phyloP scores from a whole-genome alignment of 2,329 filamentous ascomycete species.

The Stagonosporopsis vannaccii region DNA sequence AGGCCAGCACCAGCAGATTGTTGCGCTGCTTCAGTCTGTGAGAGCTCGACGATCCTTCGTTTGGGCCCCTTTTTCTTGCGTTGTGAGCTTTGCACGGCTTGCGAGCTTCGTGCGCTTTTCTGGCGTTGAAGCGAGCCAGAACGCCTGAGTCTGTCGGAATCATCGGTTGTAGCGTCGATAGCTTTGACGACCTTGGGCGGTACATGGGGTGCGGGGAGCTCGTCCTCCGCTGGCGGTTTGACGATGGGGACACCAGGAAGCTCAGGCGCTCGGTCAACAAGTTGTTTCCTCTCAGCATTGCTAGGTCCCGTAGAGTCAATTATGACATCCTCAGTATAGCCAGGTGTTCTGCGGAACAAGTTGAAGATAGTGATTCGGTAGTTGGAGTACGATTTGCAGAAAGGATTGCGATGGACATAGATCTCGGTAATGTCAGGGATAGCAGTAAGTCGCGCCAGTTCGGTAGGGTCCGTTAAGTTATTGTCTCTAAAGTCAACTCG shows the following conservation, averaged over 20 bases:
- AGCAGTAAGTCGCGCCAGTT: slow-evolving; percentile 85
- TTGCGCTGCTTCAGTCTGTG: slow-evolving; percentile 53
- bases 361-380: slow-evolving; percentile 96
- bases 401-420: slow-evolving; percentile 91
- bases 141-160: slow-evolving; percentile 29
- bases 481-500: slow-evolving; percentile 92
- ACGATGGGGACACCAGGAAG: slow-evolving; percentile 79
- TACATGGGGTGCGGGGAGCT: slow-evolving; percentile 59
- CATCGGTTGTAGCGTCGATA: slow-evolving; percentile 29
- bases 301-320: slow-evolving; percentile 85
- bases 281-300: slow-evolving; percentile 83
- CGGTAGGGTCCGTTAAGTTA: slow-evolving; percentile 85
- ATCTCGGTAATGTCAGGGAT: slow-evolving; percentile 92
- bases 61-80: slow-evolving; percentile 65
- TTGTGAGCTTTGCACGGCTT: slow-evolving; percentile 56
- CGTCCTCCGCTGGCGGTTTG: slow-evolving; percentile 70
- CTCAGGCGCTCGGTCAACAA: slow-evolving; percentile 82
- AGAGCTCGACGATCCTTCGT: slow-evolving; percentile 65
- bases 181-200: slow-evolving; percentile 64
- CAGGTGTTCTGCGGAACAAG: slow-evolving; percentile 86
- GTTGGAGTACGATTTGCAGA: slow-evolving; percentile 82
- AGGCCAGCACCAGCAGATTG: slow-evolving; percentile 37
- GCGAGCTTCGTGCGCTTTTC: slow-evolving; percentile 43
- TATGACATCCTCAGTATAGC: slow-evolving; percentile 87
- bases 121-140: slow-evolving; percentile 43